A percentile compares a stretch with the other conserved stretches of the same genome.
Evolutionary conservation across 2,329 filamentous ascomycete genomes (phyloP).

Genomic region (Aciculosporium take): DNA sequence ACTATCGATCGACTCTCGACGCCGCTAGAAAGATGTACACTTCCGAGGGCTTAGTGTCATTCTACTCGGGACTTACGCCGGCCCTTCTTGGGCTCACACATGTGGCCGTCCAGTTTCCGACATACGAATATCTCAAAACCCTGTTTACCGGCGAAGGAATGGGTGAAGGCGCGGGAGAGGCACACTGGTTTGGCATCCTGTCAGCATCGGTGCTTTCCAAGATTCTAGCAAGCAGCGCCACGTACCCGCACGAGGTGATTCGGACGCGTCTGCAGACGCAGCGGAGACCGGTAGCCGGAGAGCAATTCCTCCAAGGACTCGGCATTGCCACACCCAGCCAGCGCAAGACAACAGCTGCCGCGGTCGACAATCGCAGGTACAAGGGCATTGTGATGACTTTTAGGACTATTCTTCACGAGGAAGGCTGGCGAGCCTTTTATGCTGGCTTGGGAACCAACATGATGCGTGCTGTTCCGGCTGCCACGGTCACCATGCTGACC

Average conservation of each 20-base stretch:
- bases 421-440: constrained; percentile 94
- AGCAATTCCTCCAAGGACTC: constrained; percentile 36
- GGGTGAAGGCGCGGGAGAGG: constrained; percentile 43
- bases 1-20: constrained; percentile 80
- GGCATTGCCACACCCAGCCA: constrained; percentile 24
- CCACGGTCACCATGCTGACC: constrained; percentile 93
- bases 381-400: constrained; percentile 69
- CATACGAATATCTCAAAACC: constrained; percentile 87
- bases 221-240: constrained; percentile 82
- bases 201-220: constrained; percentile 88
- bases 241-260: constrained; percentile 94
- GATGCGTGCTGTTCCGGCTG: constrained; percentile 86
- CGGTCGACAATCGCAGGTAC: constrained; percentile 41
- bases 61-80: constrained; percentile 89
- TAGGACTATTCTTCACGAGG: constrained; percentile 71
- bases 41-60: constrained; percentile 74
- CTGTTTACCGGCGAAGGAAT: constrained; percentile 82
- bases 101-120: constrained; percentile 91
- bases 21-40: constrained; percentile 93
- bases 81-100: constrained; percentile 85
- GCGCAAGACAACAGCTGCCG: constrained; percentile 13
- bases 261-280: constrained; percentile 90
- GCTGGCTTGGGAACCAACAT: constrained; percentile 96
- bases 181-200: constrained; percentile 72
- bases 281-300: constrained; percentile 50